Evolutionary conservation across 148 eudicot species (phyloP).

Genomic region (Arctostaphylos glauca): DNA sequence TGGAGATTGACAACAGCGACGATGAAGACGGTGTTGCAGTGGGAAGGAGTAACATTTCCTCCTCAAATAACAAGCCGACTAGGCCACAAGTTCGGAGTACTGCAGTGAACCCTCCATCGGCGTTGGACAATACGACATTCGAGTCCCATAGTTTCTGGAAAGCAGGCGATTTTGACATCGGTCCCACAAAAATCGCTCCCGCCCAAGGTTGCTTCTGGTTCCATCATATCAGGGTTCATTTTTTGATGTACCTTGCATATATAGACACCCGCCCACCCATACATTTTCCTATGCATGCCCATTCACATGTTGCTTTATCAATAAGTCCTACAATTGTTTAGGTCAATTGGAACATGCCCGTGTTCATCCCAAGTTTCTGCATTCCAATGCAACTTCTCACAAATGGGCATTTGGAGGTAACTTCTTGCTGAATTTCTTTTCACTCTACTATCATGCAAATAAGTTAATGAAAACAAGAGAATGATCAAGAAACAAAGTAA

Average conservation of each 20-base stretch:
- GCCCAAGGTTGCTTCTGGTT: conserved; percentile 37
- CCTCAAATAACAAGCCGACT: conserved; percentile 13
- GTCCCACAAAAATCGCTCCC: conserved; percentile 43
- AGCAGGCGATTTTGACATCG: conserved; percentile 65
- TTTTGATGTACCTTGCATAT: background rate
- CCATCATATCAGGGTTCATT: background rate
- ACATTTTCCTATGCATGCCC: background rate
- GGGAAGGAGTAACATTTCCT: background rate
- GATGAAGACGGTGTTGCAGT: conserved; percentile 40
- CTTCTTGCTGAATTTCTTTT: background rate
- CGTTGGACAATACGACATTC: conserved; percentile 34
- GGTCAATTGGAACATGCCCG: conserved; percentile 97
- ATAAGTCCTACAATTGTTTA: conserved; percentile 24
- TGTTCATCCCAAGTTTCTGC: conserved; percentile 96
- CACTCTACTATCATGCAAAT: background rate
- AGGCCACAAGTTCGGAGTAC: conserved; percentile 15
- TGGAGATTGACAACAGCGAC: conserved; percentile 64
- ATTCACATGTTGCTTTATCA: background rate
- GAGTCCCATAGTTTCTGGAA: conserved; percentile 89
- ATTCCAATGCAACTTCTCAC: conserved; percentile 98
- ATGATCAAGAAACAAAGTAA: background rate
- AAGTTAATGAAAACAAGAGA: background rate
- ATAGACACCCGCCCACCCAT: background rate
- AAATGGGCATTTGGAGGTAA: conserved; percentile 98
- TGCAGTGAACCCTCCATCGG: conserved; percentile 4